phyloP scores from a whole-genome alignment of 176 grass and related monocot genomes.

The Oryza australiensis region DNA sequence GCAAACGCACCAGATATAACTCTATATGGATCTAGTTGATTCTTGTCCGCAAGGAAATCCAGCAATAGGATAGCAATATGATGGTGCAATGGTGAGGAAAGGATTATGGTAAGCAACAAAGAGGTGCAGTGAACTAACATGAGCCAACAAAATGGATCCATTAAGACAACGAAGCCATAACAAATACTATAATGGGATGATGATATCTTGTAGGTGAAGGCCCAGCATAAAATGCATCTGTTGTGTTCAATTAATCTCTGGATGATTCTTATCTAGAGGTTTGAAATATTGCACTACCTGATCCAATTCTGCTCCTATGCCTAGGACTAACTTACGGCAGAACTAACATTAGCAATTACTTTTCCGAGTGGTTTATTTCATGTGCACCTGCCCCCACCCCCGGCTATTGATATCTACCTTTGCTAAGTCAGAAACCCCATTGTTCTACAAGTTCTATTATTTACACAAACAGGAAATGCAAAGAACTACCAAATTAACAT shows the following conservation, averaged over 20 bases:
- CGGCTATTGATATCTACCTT: background rate
- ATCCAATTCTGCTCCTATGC: background rate
- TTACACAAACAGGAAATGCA: background rate
- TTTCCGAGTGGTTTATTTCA: background rate
- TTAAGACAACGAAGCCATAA: background rate
- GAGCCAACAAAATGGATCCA: background rate
- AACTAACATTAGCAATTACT: background rate
- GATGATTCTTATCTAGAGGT: conserved; percentile 5
- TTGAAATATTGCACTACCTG: conserved; percentile 12
- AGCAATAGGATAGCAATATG: background rate
- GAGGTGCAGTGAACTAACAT: background rate
- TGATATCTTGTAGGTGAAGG: background rate
- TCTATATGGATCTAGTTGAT: background rate
- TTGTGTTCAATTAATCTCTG: background rate
- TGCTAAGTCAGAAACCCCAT: background rate
- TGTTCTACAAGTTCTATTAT: background rate
- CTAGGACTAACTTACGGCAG: background rate
- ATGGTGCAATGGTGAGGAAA: background rate
- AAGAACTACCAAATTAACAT: background rate
- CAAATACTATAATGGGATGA: background rate
- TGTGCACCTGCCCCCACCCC: too few species aligned
- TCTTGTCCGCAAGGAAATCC: background rate
- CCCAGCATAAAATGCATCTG: background rate
- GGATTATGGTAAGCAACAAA: background rate
- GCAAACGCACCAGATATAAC: background rate